Percentiles rank a stretch among this genome's conserved stretches.
These are phyloP conservation scores for Xylaria cubensis DNA, from an alignment of 495 filamentous ascomycete genomes.

Conservation along the genomic window DNA sequence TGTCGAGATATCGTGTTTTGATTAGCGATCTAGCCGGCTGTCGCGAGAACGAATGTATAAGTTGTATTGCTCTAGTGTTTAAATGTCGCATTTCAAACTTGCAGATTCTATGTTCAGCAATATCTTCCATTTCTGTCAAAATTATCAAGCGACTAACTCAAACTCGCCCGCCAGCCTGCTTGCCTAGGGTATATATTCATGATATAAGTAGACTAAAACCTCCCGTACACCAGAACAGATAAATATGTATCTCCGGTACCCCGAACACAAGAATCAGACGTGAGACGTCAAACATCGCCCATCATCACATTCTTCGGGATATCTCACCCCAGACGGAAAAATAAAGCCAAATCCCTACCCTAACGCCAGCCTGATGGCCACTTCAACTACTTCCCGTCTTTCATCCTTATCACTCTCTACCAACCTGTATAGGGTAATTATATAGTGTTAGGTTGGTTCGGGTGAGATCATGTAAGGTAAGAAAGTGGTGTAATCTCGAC, in stretches of 20 bases:
- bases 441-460: not conserved
- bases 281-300: not conserved
- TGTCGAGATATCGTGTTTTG: not conserved
- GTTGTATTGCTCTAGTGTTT: not conserved
- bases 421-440: not conserved
- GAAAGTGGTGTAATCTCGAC: not conserved
- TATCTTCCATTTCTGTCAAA: not conserved
- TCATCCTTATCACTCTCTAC: not conserved
- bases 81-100: not conserved
- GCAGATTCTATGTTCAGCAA: not conserved
- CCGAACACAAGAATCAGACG: not conserved
- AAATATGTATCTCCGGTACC: not conserved
- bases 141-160: not conserved
- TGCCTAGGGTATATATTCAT: slow-evolving; percentile 18
- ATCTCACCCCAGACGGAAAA: not conserved
- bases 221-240: not conserved
- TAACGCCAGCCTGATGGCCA: slow-evolving; percentile 8
- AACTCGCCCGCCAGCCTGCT: not conserved
- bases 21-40: not conserved
- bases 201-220: not conserved
- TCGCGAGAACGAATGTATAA: not conserved
- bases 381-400: not conserved
- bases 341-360: not conserved
- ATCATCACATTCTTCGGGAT: not conserved
- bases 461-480: not conserved